Percentiles rank a stretch among this genome's conserved stretches.
Evolutionary conservation across 306 rosid species (phyloP).

Genomic region (Fagus crenata): DNA sequence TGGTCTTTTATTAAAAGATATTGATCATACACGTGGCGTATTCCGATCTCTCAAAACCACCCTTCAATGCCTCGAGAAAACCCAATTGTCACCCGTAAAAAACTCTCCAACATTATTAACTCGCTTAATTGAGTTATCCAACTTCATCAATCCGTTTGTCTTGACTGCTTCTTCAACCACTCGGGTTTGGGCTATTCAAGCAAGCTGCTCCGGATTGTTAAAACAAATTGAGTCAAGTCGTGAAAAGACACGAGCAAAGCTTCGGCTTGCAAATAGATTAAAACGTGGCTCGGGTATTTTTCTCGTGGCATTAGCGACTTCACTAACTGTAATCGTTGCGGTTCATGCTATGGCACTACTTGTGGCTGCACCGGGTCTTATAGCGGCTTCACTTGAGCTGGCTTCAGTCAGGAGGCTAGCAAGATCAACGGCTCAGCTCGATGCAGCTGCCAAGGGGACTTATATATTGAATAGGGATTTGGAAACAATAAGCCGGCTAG

Average conservation of each 20-base stretch:
- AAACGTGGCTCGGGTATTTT: conserved; percentile 41
- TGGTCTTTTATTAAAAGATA: conserved; percentile 53
- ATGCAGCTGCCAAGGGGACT: conserved; percentile 67
- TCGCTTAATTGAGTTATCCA: conserved; percentile 30
- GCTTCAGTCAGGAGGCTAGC: conserved; percentile 33
- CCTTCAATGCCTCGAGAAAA: conserved; percentile 26
- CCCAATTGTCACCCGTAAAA: not conserved
- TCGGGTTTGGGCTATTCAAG: conserved; percentile 24
- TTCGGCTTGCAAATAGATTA: conserved; percentile 22
- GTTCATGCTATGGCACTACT: conserved; percentile 54
- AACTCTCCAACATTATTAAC: not conserved
- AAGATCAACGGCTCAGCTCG: conserved; percentile 40
- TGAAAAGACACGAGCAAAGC: conserved; percentile 39
- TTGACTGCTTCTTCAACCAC: not conserved
- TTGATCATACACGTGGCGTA: conserved; percentile 43
- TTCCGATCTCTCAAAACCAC: conserved; percentile 25
- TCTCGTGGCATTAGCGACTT: conserved; percentile 39
- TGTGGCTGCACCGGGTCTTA: conserved; percentile 50
- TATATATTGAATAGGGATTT: conserved; percentile 68
- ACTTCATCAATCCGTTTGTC: conserved; percentile 35
- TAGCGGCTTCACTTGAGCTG: conserved; percentile 33
- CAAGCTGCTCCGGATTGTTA: conserved; percentile 38
- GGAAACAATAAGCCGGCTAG: conserved; percentile 57
- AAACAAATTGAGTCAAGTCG: conserved; percentile 57
- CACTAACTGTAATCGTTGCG: conserved; percentile 43